Base-by-base conservation (phyloP, 176 grass and related monocot species). In the Puccinellia tenuiflora region DNA sequence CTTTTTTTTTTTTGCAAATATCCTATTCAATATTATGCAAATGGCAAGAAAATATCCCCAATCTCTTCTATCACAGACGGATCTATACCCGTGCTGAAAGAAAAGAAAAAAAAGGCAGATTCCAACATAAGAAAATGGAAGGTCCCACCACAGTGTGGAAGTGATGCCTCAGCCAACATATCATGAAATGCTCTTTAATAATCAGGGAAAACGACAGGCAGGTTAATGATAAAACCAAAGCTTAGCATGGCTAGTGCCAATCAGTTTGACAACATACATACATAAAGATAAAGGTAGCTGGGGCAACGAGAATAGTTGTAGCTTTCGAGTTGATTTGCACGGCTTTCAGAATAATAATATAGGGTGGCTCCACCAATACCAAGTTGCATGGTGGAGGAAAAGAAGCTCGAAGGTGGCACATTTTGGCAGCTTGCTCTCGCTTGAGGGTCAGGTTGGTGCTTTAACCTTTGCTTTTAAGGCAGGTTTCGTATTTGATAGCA, bases 321-420 rank as follows among this genome's bases (percentile, higher is more conserved):
- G 59, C 30, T 84, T 85, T 72, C 25, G 5, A 80, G 10, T 13
- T 45, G 81, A 81, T 84, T 45, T 12, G 18, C 35, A 20, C 50
- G 7, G 21, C 2, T 81, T 78, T 88, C 25, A 79, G 29, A 90
- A 75, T 75, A 79, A 75, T 75, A 79, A 68, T 73, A 64, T 28
- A 52, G 1, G 47, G 31, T 83, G 45, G 55, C 64, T 12, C 47
- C 65, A 86, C 13, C 47, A 68, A 85, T 42, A 83, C 13, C 61
- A 78, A 85, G 34, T 83, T 73, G 57, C n/a, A 43, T 67, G 60
- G 57, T 76, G 82, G 73, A 91, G 56, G 59, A 79, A 79, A 83
- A 85, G 82, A 54, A 87, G 61, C 34, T 77, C 38, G 38, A 73
- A 31, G 55, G 62, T 81, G 72, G 53, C 81, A 57, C 81, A 68